Conservation (phyloP, 192 early-diverging fungal species). For the Linnemannia zychae region DNA sequence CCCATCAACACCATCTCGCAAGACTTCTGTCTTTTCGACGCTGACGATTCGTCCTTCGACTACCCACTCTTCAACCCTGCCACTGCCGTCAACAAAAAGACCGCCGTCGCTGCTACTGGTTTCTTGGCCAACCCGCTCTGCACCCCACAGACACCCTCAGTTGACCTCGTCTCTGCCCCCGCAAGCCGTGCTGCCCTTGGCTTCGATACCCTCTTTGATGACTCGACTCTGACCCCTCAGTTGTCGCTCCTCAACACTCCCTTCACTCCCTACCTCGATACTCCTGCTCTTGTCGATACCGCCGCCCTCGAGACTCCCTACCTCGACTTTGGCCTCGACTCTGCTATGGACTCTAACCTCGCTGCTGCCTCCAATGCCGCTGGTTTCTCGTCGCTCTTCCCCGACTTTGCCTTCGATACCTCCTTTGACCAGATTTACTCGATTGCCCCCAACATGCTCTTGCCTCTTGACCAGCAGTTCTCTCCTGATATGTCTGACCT, state of each 20-base stretch:
- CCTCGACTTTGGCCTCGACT: conserved; percentile 26
- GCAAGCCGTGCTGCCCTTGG: conserved; percentile 18
- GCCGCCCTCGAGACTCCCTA: conserved; percentile 18
- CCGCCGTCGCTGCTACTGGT: background rate
- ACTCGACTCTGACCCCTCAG: conserved; percentile 16
- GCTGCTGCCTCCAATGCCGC: background rate
- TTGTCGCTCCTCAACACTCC: conserved; percentile 39
- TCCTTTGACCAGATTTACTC: conserved; percentile 14
- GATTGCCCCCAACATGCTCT: conserved; percentile 42
- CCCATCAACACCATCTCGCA: conserved; percentile 54
- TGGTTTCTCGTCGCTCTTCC: conserved; percentile 31
- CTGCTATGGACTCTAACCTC: conserved; percentile 14
- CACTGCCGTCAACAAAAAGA: conserved; percentile 22
- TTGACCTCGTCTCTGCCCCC: conserved; percentile 14
- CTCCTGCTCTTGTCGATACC: conserved; percentile 29
- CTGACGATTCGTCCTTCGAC: conserved; percentile 43
- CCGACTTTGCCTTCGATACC: conserved; percentile 30
- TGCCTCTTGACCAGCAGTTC: conserved; percentile 9
- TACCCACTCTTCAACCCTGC: conserved; percentile 45
- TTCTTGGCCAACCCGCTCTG: conserved; percentile 35
- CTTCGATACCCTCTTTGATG: conserved; percentile 45
- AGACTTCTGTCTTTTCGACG: conserved; percentile 54
- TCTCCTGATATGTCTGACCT: conserved; percentile 3
- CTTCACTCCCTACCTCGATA: conserved; percentile 44
- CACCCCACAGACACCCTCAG: conserved; percentile 47